Evolutionary conservation across 2,329 filamentous ascomycete genomes (phyloP).

Genomic region (Monilinia aucupariae): DNA sequence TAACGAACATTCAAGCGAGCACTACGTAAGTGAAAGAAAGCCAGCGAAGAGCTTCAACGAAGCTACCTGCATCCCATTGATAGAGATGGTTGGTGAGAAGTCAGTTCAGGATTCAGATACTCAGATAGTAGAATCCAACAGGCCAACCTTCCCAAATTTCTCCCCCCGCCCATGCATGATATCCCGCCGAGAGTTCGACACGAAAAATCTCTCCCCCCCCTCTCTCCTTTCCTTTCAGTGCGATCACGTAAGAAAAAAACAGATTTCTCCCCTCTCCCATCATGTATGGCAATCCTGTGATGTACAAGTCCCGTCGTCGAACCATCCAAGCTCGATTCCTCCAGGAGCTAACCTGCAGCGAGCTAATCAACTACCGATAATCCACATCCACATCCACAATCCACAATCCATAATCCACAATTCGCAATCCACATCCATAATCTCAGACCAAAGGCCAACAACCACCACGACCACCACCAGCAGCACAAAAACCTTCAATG

Average conservation of each 20-base stretch:
- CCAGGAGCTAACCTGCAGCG: too few species aligned
- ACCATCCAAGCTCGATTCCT: too few species aligned
- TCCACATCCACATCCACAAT: too few species aligned
- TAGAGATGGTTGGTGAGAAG: background rate
- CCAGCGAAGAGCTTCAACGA: constrained; percentile 2
- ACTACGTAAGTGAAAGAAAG: background rate
- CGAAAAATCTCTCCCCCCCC: too few species aligned
- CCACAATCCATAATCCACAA: too few species aligned
- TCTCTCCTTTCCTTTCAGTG: too few species aligned
- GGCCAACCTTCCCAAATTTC: background rate
- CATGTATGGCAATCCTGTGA: background rate
- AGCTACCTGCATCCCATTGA: background rate
- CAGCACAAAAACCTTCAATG: too few species aligned
- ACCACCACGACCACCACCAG: too few species aligned
- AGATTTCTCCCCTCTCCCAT: background rate
- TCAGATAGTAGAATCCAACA: background rate
- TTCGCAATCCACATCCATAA: too few species aligned
- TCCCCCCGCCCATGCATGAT: background rate
- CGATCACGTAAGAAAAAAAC: too few species aligned
- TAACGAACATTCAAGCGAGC: background rate
- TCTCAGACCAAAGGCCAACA: too few species aligned
- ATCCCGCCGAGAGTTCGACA: background rate
- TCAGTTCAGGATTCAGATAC: background rate
- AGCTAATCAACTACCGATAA: background rate
- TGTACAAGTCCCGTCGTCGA: background rate